Percentiles rank a stretch among this genome's conserved stretches.
These are phyloP conservation scores for Metschnikowia amazonensis DNA, from an alignment of 805 yeast species.

Conservation along the genomic window DNA sequence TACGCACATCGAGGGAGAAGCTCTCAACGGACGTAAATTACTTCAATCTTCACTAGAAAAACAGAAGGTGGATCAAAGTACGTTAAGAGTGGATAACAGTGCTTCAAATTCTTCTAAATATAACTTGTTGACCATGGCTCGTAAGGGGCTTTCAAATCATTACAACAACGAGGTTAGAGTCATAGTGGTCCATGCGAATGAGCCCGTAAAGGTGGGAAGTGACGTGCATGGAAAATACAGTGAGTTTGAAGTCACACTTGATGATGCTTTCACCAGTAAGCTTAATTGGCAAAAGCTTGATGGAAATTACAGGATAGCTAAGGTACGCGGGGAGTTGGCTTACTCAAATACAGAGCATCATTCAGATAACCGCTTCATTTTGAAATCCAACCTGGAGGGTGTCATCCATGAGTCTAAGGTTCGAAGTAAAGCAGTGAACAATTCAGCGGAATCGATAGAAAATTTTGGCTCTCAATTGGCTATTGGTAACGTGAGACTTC, in stretches of 20 bases:
- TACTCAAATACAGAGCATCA: constrained; percentile 14
- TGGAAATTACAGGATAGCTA: constrained; percentile 79
- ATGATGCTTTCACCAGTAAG: constrained; percentile 54
- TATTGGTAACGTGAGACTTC: constrained; percentile 84
- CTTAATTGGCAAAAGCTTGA: constrained; percentile 82
- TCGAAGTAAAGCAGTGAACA: not conserved
- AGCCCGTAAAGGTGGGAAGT: constrained; percentile 42
- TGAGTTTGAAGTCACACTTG: constrained; percentile 61
- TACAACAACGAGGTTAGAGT: constrained; percentile 28
- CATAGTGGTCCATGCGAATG: constrained; percentile 33
- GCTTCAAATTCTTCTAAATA: constrained; percentile 23
- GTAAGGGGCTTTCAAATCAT: constrained; percentile 26
- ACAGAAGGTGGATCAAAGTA: constrained; percentile 27
- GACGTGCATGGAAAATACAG: constrained; percentile 40
- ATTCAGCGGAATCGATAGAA: not conserved
- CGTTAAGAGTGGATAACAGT: constrained; percentile 20
- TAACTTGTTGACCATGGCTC: constrained; percentile 29
- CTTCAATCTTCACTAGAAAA: constrained; percentile 29
- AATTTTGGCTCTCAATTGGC: constrained; percentile 39
- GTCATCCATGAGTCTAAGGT: not conserved
- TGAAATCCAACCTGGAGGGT: constrained; percentile 4
- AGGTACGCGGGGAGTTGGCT: constrained; percentile 66
- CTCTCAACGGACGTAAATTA: constrained; percentile 26
- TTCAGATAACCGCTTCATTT: constrained; percentile 15
- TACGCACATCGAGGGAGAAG: constrained; percentile 16